phyloP scores from a whole-genome alignment of 768 basidiomycete genomes.

The Suillus discolor region DNA sequence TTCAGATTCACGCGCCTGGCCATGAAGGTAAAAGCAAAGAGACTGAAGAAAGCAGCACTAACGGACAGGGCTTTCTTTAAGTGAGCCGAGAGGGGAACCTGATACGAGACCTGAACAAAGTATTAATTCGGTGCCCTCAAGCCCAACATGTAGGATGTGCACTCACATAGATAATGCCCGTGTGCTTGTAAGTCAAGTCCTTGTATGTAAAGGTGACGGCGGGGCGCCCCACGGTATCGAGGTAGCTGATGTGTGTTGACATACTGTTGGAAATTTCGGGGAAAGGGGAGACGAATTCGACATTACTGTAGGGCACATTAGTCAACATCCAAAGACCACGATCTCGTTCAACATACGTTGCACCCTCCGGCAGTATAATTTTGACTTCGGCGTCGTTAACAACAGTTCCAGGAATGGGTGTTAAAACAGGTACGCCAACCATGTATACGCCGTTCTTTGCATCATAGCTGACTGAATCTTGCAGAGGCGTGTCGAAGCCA shows the following conservation, averaged over 20 bases:
- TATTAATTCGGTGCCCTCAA: conserved; percentile 12
- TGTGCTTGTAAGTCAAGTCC: conserved; percentile 78
- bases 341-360: conserved; percentile 62
- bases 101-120: conserved; percentile 78
- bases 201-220: conserved; percentile 72
- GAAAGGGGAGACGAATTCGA: conserved; percentile 80
- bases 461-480: conserved; percentile 71
- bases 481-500: conserved; percentile 89
- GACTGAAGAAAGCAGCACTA: conserved; percentile 62
- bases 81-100: conserved; percentile 77
- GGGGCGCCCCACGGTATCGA: conserved; percentile 91
- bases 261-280: conserved; percentile 60
- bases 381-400: conserved; percentile 79
- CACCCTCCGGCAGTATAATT: conserved; percentile 93
- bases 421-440: conserved; percentile 85
- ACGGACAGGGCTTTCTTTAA: conserved; percentile 86
- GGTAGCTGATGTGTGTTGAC: conserved; percentile 81
- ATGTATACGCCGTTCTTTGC: conserved; percentile 64
- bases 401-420: conserved; percentile 74
- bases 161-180: conserved; percentile 81
- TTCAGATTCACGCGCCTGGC: conserved; percentile 55
- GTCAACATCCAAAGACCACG: conserved; percentile 11
- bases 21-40: conserved; percentile 57
- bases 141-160: conserved; percentile 5
- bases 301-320: conserved; percentile 53